Percentiles rank a stretch among this genome's conserved stretches.
phyloP scores from a whole-genome alignment of 441 rosid genomes.

The Aquilaria agallochum region DNA sequence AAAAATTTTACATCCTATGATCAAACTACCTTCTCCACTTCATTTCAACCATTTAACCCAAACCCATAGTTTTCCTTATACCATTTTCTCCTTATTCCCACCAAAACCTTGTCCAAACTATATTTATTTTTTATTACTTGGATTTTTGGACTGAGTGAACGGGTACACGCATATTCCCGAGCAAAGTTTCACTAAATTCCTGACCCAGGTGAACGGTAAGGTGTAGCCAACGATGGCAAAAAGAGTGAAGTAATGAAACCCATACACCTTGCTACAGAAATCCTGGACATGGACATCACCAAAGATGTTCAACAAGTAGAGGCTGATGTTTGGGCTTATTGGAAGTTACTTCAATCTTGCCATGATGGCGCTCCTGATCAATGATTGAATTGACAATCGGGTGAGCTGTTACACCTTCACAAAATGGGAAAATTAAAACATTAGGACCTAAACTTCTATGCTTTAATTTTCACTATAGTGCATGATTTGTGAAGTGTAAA shows the following conservation, averaged over 20 bases:
- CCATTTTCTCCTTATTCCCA: too few relatives aligned
- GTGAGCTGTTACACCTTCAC: constrained; percentile 25
- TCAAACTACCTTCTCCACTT: too few relatives aligned
- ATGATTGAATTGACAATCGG: constrained; percentile 80
- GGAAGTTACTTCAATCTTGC: constrained; percentile 30
- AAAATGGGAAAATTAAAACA: too few relatives aligned
- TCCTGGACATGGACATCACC: constrained; percentile 88
- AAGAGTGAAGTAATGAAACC: constrained; percentile 94
- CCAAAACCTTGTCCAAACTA: too few relatives aligned
- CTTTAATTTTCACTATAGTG: too few relatives aligned
- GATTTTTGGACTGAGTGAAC: constrained; percentile 52
- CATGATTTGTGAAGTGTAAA: too few relatives aligned
- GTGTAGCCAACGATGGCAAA: constrained; percentile 89
- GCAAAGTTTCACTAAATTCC: constrained; percentile 78
- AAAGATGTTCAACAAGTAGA: constrained; percentile 74
- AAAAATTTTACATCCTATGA: too few relatives aligned
- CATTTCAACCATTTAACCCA: too few relatives aligned
- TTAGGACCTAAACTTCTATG: too few relatives aligned
- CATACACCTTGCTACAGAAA: constrained; percentile 89
- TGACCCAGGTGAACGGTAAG: constrained; percentile 97
- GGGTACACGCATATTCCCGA: constrained; percentile 93
- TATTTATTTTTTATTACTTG: too few relatives aligned
- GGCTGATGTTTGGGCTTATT: constrained; percentile 7
- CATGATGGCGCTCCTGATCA: constrained; percentile 67
- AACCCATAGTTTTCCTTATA: too few relatives aligned